Conservation (phyloP, 345 rosid species). For the Erysimum cheiranthoides region DNA sequence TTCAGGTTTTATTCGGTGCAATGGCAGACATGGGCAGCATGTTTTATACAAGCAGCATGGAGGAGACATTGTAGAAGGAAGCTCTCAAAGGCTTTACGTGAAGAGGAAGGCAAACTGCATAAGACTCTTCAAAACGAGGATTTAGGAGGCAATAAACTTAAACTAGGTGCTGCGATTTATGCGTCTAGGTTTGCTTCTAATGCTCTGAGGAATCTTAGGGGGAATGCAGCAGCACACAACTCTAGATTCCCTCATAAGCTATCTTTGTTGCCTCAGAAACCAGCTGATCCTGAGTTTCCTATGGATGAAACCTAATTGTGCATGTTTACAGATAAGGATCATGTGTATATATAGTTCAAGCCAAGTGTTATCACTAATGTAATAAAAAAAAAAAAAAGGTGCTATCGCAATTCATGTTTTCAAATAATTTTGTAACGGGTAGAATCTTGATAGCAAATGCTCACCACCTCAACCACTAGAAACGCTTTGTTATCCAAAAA, state of each 20-base stretch:
- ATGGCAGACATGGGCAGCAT: constrained; percentile 50
- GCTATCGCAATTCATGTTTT: too few relatives aligned
- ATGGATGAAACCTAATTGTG: constrained; percentile 38
- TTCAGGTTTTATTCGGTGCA: constrained; percentile 49
- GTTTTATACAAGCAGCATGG: constrained; percentile 55
- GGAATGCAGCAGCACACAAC: constrained; percentile 30
- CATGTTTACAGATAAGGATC: background rate
- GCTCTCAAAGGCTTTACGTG: constrained; percentile 43
- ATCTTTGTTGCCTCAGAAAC: constrained; percentile 74
- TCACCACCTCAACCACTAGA: too few relatives aligned
- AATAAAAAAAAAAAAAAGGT: too few relatives aligned
- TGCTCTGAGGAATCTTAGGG: constrained; percentile 53
- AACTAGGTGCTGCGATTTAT: constrained; percentile 60
- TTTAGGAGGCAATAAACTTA: constrained; percentile 38
- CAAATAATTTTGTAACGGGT: too few relatives aligned
- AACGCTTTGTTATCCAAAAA: too few relatives aligned
- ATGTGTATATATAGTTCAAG: too few relatives aligned
- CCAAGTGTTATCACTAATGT: too few relatives aligned
- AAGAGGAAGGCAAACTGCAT: constrained; percentile 49
- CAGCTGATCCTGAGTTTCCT: constrained; percentile 66
- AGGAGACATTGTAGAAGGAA: constrained; percentile 45
- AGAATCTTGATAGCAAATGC: too few relatives aligned
- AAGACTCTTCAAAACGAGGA: constrained; percentile 45
- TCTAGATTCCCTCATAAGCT: constrained; percentile 49
- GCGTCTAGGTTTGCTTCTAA: constrained; percentile 69